Evolutionary conservation across 495 filamentous ascomycete genomes (phyloP).

Genomic region (Parmelia sp.): DNA sequence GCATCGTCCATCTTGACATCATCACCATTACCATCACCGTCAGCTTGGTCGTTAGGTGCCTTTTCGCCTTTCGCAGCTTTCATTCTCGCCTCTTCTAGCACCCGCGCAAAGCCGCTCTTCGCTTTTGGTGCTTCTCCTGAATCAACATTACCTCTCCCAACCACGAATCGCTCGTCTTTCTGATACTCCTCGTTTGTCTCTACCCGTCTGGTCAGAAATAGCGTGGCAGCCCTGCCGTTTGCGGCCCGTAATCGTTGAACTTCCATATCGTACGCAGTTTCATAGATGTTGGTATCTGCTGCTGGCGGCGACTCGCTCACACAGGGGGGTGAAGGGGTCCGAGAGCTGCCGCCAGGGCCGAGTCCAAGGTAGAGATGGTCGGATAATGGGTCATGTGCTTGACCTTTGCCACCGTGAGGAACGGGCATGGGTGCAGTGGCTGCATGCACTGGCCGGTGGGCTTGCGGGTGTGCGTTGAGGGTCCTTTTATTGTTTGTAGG

Average conservation of each 20-base stretch:
- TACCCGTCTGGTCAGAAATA: conserved; percentile 57
- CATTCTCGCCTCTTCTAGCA: conserved; percentile 29
- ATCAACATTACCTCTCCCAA: not conserved
- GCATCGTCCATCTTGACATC: conserved; percentile 11
- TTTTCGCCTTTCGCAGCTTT: conserved; percentile 22
- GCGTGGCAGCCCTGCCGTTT: conserved; percentile 34
- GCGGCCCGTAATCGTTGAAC: conserved; percentile 59
- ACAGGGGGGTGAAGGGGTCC: conserved; percentile 34
- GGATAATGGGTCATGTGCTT: conserved; percentile 58
- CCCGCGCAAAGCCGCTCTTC: conserved; percentile 23
- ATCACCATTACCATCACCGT: conserved; percentile 1
- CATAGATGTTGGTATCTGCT: conserved; percentile 78
- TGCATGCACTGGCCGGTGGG: conserved; percentile 19
- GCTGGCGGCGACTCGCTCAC: conserved; percentile 74
- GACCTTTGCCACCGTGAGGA: conserved; percentile 46
- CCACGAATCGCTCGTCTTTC: conserved; percentile 30
- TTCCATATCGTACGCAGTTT: conserved; percentile 76
- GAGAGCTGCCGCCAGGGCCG: conserved; percentile 44
- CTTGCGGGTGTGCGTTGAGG: conserved; percentile 25
- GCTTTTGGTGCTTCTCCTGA: conserved; percentile 2
- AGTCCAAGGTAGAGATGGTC: conserved; percentile 66
- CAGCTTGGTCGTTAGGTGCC: conserved; percentile 3
- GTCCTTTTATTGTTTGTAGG: conserved; percentile 17
- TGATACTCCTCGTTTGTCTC: conserved; percentile 39
- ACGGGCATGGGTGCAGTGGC: conserved; percentile 20